Conservation (phyloP, 1,284 basidiomycete genomes). For the Lentinula novae-zelandiae region DNA sequence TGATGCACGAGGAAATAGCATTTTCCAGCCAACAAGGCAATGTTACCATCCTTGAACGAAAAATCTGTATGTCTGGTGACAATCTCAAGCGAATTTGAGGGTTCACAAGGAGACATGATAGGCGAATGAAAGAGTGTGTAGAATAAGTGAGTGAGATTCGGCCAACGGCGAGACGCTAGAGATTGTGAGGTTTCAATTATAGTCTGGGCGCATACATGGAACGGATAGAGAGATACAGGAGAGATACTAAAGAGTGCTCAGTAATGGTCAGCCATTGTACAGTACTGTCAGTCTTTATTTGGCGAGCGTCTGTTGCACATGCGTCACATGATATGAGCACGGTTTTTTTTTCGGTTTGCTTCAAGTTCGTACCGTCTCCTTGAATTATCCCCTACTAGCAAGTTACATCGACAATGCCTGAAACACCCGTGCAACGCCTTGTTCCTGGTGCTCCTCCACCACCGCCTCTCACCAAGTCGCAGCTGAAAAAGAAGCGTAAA, state of each 20-base stretch:
- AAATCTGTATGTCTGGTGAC: slow-evolving; percentile 46
- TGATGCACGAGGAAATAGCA: slow-evolving; percentile 66
- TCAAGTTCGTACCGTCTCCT: neutral
- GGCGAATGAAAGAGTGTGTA: neutral
- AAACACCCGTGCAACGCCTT: slow-evolving; percentile 44
- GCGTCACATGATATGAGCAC: no score
- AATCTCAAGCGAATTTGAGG: slow-evolving; percentile 19
- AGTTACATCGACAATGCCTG: slow-evolving; percentile 37
- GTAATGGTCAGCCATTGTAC: neutral
- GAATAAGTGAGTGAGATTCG: neutral
- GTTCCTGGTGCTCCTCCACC: slow-evolving; percentile 74
- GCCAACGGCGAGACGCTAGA: neutral
- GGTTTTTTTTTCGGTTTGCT: no score
- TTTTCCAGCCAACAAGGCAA: slow-evolving; percentile 51
- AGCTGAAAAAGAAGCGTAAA: slow-evolving; percentile 66
- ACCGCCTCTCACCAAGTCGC: slow-evolving; percentile 49
- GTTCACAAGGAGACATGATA: slow-evolving; percentile 9
- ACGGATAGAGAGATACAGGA: neutral
- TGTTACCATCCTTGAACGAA: slow-evolving; percentile 65
- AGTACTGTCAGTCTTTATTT: no score
- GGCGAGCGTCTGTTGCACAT: no score
- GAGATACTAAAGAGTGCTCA: neutral
- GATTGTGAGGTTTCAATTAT: neutral
- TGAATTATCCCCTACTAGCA: neutral
- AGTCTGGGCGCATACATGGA: neutral